Base-by-base conservation (phyloP, 2,329 filamentous ascomycete genomes). In the Pyrenochaeta sp. region DNA sequence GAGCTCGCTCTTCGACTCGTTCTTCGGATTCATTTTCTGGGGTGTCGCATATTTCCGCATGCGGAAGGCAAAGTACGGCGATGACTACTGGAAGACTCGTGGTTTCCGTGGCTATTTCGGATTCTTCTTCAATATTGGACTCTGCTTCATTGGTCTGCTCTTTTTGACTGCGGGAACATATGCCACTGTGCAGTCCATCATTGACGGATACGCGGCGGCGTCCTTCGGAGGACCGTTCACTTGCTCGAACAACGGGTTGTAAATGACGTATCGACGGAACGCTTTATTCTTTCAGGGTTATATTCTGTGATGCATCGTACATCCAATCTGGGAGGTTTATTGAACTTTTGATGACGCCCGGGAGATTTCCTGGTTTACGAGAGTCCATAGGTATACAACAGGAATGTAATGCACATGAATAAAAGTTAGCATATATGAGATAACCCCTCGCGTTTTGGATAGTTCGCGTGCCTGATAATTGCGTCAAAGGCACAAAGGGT, bases 1-100 rank as follows among this genome's bases (percentile, higher is more conserved):
- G 86, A 88, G 85, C n/a, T 90, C 90, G 3, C 81, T 96, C 1
- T 96, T 96, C 65, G 90, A 96, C 73, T 93, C 88, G 40, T 93
- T 91, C 79, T 93, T 93, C 61, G 92, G 92, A 17, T 96, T 96
- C 77, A 96, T 96, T 65, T 96, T 96, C 77, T 96, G 89, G 89
- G 89, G 87, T 9, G 81, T 90, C 1, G 89, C 88, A 1, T 93
- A 90, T 65, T 81, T 91, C 63, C 82, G 87, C 42, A 89, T 93
- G 87, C 80, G 88, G 34, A 75, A 74, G 14, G 86, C 81, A 1
- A 86, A 89, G 51, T 79, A 83, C 23, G 77, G 80, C 6, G 65
- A 78, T 2, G 72, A 76, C 1, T 77, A 81, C 21, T 77, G 81
- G 36, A 79, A 76, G 51, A 74, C 73, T 1, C 75, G 81, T 22